phyloP scores from a whole-genome alignment of 345 rosid genomes.

The Carallia pectinifolia region DNA sequence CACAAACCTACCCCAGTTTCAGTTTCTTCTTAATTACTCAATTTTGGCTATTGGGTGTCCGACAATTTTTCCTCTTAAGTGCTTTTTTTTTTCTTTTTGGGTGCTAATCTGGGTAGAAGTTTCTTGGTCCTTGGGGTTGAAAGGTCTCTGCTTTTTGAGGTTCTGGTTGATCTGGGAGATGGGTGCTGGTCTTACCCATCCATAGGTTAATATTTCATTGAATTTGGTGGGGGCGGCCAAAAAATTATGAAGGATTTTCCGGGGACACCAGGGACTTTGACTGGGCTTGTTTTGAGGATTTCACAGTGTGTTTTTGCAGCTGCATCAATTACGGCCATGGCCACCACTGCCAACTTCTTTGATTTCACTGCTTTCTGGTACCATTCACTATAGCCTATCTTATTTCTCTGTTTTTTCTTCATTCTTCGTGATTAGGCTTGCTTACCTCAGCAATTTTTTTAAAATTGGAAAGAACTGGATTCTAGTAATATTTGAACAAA shows the following conservation, averaged over 20 bases:
- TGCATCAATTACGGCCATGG: slow-evolving; percentile 69
- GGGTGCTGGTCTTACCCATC: slow-evolving; percentile 8
- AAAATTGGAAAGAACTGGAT: too few species aligned
- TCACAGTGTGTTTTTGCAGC: slow-evolving; percentile 70
- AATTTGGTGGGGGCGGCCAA: slow-evolving; percentile 9
- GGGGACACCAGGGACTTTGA: slow-evolving; percentile 79
- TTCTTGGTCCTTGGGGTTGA: neutral
- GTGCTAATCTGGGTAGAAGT: neutral
- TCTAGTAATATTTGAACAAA: too few species aligned
- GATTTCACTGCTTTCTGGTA: slow-evolving; percentile 82
- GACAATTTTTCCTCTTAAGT: neutral
- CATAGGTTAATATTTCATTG: neutral
- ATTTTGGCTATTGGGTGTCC: slow-evolving; percentile 13
- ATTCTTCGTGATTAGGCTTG: neutral
- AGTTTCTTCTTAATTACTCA: neutral
- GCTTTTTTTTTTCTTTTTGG: neutral
- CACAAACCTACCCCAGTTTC: neutral
- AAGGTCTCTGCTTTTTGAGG: neutral
- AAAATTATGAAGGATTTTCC: slow-evolving; percentile 67
- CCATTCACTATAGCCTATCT: slow-evolving; percentile 3
- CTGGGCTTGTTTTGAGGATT: slow-evolving; percentile 61
- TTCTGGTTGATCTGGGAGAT: slow-evolving; percentile 6
- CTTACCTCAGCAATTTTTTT: neutral
- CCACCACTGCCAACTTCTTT: slow-evolving; percentile 56
- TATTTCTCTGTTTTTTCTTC: neutral